Conservation (phyloP, 352 stramenopile species). For the Elongisporangium senticosum region DNA sequence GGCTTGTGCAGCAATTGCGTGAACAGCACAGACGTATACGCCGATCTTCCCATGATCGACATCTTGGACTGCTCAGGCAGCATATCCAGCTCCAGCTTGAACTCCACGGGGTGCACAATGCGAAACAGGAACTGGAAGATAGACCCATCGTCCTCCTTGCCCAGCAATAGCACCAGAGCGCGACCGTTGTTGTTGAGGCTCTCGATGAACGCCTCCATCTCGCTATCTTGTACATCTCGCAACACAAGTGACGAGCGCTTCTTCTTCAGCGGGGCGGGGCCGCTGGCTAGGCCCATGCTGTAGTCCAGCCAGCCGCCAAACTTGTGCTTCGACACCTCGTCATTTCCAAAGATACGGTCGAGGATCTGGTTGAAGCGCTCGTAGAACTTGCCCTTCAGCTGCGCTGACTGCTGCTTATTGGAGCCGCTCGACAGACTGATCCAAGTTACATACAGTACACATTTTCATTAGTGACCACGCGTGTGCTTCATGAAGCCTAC, state of each 20-base stretch:
- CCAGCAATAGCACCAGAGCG: constrained; percentile 52
- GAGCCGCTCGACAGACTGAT: constrained; percentile 33
- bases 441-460: background rate
- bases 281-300: constrained; percentile 38
- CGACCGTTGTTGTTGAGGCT: constrained; percentile 43
- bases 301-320: constrained; percentile 83
- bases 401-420: constrained; percentile 70
- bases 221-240: constrained; percentile 43
- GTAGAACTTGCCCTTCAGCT: constrained; percentile 79
- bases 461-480: background rate
- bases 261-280: constrained; percentile 26
- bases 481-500: too few species aligned
- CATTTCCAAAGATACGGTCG: constrained; percentile 70
- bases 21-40: constrained; percentile 65
- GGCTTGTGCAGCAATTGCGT: constrained; percentile 82
- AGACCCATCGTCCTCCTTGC: constrained; percentile 62
- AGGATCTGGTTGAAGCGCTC: constrained; percentile 84
- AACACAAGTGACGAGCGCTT: constrained; percentile 29
- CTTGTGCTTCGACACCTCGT: constrained; percentile 74
- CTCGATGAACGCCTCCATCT: constrained; percentile 48
- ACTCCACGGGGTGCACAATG: constrained; percentile 69
- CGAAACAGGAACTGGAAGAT: constrained; percentile 81
- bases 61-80: constrained; percentile 80
- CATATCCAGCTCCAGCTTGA: constrained; percentile 75
- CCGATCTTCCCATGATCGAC: constrained; percentile 58